Evolutionary conservation across 495 filamentous ascomycete genomes (phyloP), one percentile per base, ranked within the genome.

Genomic region (Glarea lozoyensis): DNA sequence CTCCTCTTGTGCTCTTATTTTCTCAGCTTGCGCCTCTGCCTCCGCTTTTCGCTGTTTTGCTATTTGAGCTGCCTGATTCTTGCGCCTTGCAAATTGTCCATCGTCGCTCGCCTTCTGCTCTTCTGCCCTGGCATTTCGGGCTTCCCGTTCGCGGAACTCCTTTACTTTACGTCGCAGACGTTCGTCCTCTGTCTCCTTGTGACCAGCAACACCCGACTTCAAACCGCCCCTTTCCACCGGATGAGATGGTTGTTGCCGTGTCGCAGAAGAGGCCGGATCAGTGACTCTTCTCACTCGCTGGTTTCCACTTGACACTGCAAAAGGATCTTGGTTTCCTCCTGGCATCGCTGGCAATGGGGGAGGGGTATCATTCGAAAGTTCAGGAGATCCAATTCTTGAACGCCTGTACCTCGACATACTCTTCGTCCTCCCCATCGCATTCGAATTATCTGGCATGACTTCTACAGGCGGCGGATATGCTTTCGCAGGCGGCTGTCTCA

Each of bases 371-470:
- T n/a, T 29, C 25, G 11, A 7, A 24, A 21, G 35, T n/a, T n/a
- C n/a, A n/a, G n/a, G n/a, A 9, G 42, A 10, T 9, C 24, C 38
- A n/a, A 36, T 25, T 22, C 45, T 52, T 4, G 51, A 45, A 34
- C 71, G 69, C 15, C 73, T 67, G 50, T 80, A 80, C 36, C 76
- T 68, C 52, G 74, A 76, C 68, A 75, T 76, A 55, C 73, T 77
- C 37, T 69, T 68, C 45, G 67, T 60, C 17, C 31, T 27, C 15
- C 15, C 13, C 9, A 30, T 12, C 24, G 40, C 30, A 15, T n/a
- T 16, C 10, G 39, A 13, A 18, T 46, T 23, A 17, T 27, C 21
- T 22, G 42, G 38, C 13, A 33, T 11, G 5, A 37, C 40, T 22
- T 48, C 39, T 15, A 19, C 6, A 10, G 19, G 38, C 20, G 10